Evolutionary conservation across 352 stramenopile genomes (phyloP).

Genomic region (Phytophthora agathidicida): DNA sequence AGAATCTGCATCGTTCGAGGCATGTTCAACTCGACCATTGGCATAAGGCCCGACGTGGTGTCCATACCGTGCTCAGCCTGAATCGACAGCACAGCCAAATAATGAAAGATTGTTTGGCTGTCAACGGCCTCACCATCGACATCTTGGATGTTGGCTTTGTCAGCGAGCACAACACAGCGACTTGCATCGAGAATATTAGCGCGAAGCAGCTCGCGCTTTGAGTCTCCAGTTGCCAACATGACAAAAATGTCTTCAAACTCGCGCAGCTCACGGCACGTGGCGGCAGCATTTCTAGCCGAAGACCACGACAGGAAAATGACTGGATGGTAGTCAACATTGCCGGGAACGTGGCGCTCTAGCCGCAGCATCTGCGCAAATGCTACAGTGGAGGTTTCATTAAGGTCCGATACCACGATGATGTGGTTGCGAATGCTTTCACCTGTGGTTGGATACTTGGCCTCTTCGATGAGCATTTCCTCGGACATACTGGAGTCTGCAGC

Average conservation of each 20-base stretch:
- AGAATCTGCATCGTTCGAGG: slow-evolving; percentile 73
- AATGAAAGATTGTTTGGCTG: slow-evolving; percentile 69
- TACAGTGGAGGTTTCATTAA: slow-evolving; percentile 49
- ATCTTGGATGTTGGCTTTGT: slow-evolving; percentile 59
- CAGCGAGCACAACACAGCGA: slow-evolving; percentile 63
- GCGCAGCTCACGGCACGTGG: slow-evolving; percentile 34
- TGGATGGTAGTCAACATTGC: slow-evolving; percentile 47
- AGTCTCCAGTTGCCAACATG: slow-evolving; percentile 60
- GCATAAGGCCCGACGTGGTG: slow-evolving; percentile 50
- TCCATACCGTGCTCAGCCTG: slow-evolving; percentile 54
- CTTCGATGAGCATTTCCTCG: slow-evolving; percentile 49
- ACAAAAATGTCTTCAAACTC: slow-evolving; percentile 61
- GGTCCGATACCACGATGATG: slow-evolving; percentile 65
- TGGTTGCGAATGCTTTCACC: slow-evolving; percentile 47
- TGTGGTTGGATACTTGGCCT: slow-evolving; percentile 30
- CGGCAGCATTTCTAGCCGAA: slow-evolving; percentile 22
- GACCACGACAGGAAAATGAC: slow-evolving; percentile 74
- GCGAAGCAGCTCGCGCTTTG: slow-evolving; percentile 57
- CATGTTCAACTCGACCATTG: slow-evolving; percentile 70
- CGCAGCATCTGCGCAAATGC: slow-evolving; percentile 61
- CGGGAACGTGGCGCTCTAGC: slow-evolving; percentile 39
- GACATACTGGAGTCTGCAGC: slow-evolving; percentile 1
- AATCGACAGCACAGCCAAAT: slow-evolving; percentile 66
- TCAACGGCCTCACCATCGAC: slow-evolving; percentile 68
- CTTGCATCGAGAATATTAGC: slow-evolving; percentile 61